These are phyloP conservation scores for Barbarea vulgaris DNA, from an alignment of 345 rosid genomes.

Conservation along the genomic window DNA sequence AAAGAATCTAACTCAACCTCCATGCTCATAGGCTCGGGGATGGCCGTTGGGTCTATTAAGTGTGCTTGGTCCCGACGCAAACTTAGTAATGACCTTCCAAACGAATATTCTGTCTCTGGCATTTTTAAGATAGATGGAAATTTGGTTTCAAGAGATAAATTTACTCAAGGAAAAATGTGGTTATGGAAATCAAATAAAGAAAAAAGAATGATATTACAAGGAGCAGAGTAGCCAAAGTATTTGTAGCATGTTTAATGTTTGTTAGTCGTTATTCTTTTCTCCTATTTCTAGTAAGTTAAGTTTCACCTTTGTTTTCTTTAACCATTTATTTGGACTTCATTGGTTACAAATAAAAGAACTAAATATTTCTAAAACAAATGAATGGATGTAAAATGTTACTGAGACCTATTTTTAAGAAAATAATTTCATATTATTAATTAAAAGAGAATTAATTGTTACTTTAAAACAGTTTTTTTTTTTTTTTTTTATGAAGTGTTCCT, in stretches of 20 bases:
- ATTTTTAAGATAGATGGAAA: conserved; percentile 33
- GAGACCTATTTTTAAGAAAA: not conserved
- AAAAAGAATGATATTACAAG: not conserved
- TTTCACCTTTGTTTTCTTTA: conserved; percentile 16
- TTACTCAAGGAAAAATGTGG: not conserved
- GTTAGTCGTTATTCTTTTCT: not conserved
- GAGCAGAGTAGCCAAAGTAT: not conserved
- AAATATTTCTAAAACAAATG: not conserved
- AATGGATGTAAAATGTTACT: not conserved
- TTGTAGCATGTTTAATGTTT: not conserved
- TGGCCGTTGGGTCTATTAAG: conserved; percentile 30
- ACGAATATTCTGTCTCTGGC: conserved; percentile 56
- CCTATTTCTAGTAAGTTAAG: conserved; percentile 16
- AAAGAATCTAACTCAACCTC: conserved; percentile 61
- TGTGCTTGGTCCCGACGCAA: conserved; percentile 51
- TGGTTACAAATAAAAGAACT: conserved; percentile 12
- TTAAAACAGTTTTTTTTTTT: not conserved
- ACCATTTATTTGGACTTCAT: not conserved
- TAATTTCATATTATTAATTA: not conserved
- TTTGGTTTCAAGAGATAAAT: not conserved
- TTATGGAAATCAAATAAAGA: not conserved
- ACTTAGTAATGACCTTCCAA: conserved; percentile 53
- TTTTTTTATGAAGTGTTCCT: not conserved
- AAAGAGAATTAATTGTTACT: not conserved
- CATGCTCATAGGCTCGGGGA: conserved; percentile 33